Evolutionary conservation across 2,329 filamentous ascomycete genomes (phyloP).

Genomic region (Fusarium sambucinum): DNA sequence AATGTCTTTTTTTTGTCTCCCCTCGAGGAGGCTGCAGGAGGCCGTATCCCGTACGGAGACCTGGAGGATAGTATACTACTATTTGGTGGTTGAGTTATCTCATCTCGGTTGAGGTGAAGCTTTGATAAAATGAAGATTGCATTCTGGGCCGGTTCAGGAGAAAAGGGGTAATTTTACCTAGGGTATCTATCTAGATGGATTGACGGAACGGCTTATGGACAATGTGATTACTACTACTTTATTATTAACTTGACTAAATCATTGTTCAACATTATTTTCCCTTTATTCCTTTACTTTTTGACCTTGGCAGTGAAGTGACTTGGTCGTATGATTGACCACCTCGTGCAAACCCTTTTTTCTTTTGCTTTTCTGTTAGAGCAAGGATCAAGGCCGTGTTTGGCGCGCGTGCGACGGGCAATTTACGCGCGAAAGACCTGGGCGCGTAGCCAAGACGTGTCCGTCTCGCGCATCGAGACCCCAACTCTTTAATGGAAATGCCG

Average conservation of each 20-base stretch:
- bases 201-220: conserved; percentile 38
- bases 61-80: conserved; percentile 23
- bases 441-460: conserved; percentile 37
- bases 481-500: conserved; percentile 15
- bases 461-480: conserved; percentile 38
- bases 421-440: conserved; percentile 43
- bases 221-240: conserved; percentile 36
- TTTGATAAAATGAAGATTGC: conserved; percentile 22
- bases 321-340: conserved; percentile 3
- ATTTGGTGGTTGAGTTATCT: conserved; percentile 25
- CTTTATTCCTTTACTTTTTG: neutral
- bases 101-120: conserved; percentile 35
- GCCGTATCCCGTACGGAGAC: conserved; percentile 15
- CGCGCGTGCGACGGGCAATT: conserved; percentile 45
- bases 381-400: conserved; percentile 21
- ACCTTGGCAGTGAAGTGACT: neutral
- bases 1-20: conserved; percentile 23
- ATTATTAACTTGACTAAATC: conserved; percentile 13
- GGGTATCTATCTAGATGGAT: conserved; percentile 13
- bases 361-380: neutral
- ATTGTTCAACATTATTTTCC: neutral
- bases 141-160: conserved; percentile 31
- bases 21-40: conserved; percentile 21
- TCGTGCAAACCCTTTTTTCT: neutral
- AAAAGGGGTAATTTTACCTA: conserved; percentile 29